Evolutionary conservation across 2,329 filamentous ascomycete species (phyloP).

Genomic region (Colletotrichum brevisporum): DNA sequence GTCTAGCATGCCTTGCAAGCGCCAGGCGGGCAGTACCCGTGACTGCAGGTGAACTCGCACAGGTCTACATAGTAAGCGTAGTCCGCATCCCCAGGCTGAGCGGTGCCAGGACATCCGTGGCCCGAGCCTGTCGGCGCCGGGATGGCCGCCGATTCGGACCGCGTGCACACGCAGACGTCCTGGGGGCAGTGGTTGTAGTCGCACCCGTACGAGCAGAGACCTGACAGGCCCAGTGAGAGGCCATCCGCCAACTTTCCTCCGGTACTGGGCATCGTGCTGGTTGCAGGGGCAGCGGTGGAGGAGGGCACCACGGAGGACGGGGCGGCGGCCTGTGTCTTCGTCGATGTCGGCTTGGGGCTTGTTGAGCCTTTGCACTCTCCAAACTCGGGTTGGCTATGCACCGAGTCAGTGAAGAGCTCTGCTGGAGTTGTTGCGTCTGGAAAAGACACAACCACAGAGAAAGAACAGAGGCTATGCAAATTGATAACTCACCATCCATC

Average conservation of each 20-base stretch:
- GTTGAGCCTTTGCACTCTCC: not conserved
- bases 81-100: not conserved
- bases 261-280: not conserved
- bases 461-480: no score
- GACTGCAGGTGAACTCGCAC: slow-evolving; percentile 13
- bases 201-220: slow-evolving; percentile 3
- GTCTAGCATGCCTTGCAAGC: slow-evolving; percentile 11
- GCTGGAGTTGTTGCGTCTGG: no score
- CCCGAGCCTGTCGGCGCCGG: slow-evolving; percentile 4
- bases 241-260: not conserved
- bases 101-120: slow-evolving; percentile 11
- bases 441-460: no score
- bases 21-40: slow-evolving; percentile 5
- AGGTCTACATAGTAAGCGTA: slow-evolving; percentile 3
- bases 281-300: not conserved
- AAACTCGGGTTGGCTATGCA: not conserved
- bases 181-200: slow-evolving; percentile 8
- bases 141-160: not conserved
- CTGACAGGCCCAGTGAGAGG: not conserved
- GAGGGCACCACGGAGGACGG: not conserved
- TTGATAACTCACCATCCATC: slow-evolving; percentile 13
- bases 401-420: not conserved
- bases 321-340: not conserved
- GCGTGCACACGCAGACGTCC: slow-evolving; percentile 5
- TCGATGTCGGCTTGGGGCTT: not conserved